Evolutionary conservation across 768 basidiomycete genomes (phyloP), one percentile per base, ranked within the genome.

Genomic region (Boletus vinaceobasis): DNA sequence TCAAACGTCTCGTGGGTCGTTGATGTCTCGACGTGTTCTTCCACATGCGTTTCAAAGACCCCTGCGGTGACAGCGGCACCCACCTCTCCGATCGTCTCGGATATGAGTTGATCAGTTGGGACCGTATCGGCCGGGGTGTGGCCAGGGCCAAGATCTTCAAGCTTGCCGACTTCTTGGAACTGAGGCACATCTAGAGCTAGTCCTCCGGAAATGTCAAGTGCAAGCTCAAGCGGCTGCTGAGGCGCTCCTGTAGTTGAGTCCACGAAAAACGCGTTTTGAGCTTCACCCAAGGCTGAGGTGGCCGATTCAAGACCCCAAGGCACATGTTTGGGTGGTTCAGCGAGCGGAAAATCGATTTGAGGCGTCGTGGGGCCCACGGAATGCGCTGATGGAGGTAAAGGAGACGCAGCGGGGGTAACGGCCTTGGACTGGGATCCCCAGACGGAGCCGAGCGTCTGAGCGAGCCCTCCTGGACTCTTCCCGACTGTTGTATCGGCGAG

Each of bases 341-440:
- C 1, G 1, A 48, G 45, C n/a, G 52, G 60, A 15, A 56, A 48
- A 33, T 67, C 65, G 26, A 8, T 53, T 32, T 29, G 53, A 5
- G 67, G 65, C 1, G 63, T 65, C 38, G 55, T 59, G 31, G 61
- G 58, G 7, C 43, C 65, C 14, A 71, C 50, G 13, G 71, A 71
- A 35, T 49, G 68, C 11, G 52, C 45, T 10, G 62, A 48, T 21
- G 61, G 32, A 27, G 65, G 63, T 48, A 56, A 56, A 26, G 72
- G 61, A n/a, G 73, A 65, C 31, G 64, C 55, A 59, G 67, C 49
- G 48, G 72, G 64, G 39, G 70, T 65, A 58, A 55, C 49, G 26
- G 60, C 56, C 56, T 64, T 65, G 57, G 63, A 64, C 42, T 66
- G 63, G 5, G 71, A 59, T 29, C 82, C 83, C 80, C 83, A 83